Conservation (phyloP, 2,329 filamentous ascomycete genomes). For the Pseudogymnoascus verrucosus region DNA sequence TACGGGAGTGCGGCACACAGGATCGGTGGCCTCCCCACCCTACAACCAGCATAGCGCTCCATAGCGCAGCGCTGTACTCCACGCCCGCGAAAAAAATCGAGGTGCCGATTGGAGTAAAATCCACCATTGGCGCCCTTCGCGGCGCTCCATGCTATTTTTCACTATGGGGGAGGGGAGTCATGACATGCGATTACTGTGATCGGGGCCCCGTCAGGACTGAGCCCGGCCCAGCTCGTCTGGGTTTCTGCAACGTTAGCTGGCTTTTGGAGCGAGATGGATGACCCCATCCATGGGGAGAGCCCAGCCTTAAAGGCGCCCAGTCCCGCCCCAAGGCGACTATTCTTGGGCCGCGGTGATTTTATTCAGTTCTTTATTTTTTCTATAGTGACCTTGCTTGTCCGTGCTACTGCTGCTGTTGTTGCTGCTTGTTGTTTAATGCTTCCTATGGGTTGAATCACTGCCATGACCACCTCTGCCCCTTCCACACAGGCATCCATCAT, state of each 20-base stretch:
- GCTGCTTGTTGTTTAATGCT: background rate
- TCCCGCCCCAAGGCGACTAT: background rate
- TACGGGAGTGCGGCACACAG: slow-evolving; percentile 3
- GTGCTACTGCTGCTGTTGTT: background rate
- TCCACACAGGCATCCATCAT: background rate
- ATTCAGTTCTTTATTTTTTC: background rate
- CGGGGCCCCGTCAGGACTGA: background rate
- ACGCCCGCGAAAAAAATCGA: background rate
- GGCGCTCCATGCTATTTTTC: background rate
- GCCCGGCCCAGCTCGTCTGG: background rate
- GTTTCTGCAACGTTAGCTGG: background rate
- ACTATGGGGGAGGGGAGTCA: background rate
- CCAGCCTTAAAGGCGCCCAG: background rate
- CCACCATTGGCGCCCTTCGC: background rate
- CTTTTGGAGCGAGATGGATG: background rate
- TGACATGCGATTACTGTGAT: background rate
- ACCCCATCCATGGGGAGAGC: background rate
- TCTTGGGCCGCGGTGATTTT: background rate
- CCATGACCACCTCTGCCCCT: slow-evolving; percentile 3
- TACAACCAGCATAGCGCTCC: background rate
- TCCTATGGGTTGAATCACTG: background rate
- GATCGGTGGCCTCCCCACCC: background rate
- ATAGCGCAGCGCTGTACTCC: background rate
- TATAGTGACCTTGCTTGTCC: background rate
- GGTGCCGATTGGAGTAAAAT: slow-evolving; percentile 4